Evolutionary conservation across 2,329 filamentous ascomycete species (phyloP).

Genomic region (Phialophora verrucosa): DNA sequence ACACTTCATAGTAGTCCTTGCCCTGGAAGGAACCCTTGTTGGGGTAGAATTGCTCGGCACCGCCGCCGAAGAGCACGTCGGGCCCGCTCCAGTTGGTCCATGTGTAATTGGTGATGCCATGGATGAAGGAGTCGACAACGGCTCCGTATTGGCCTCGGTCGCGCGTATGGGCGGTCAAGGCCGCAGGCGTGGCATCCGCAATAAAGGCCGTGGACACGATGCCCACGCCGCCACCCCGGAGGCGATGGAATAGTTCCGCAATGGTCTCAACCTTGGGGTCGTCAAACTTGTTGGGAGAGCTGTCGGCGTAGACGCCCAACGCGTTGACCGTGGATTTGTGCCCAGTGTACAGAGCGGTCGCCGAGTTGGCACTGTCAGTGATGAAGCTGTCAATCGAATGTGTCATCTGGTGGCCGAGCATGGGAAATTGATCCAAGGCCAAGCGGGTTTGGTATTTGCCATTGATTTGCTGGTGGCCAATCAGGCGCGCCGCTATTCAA

Average conservation of each 20-base stretch:
- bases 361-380: constrained; percentile 84
- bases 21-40: constrained; percentile 68
- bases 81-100: constrained; percentile 77
- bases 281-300: constrained; percentile 73
- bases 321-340: constrained; percentile 86
- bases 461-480: constrained; percentile 82
- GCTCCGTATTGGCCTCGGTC: constrained; percentile 71
- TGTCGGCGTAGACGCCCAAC: constrained; percentile 81
- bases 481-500: constrained; percentile 79
- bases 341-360: constrained; percentile 78
- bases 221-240: constrained; percentile 65
- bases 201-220: constrained; percentile 82
- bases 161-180: constrained; percentile 73
- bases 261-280: constrained; percentile 88
- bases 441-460: constrained; percentile 79
- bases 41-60: constrained; percentile 78
- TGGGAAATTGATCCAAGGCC: constrained; percentile 80
- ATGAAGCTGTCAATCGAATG: constrained; percentile 86
- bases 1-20: constrained; percentile 74
- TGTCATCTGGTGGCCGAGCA: constrained; percentile 88
- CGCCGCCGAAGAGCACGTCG: constrained; percentile 81
- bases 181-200: constrained; percentile 81
- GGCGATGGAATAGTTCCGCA: constrained; percentile 71
- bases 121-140: constrained; percentile 76
- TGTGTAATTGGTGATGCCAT: constrained; percentile 78